Evolutionary conservation across 768 basidiomycete genomes (phyloP), one percentile per base, ranked within the genome.

Genomic region (Sarcodon aspratus): DNA sequence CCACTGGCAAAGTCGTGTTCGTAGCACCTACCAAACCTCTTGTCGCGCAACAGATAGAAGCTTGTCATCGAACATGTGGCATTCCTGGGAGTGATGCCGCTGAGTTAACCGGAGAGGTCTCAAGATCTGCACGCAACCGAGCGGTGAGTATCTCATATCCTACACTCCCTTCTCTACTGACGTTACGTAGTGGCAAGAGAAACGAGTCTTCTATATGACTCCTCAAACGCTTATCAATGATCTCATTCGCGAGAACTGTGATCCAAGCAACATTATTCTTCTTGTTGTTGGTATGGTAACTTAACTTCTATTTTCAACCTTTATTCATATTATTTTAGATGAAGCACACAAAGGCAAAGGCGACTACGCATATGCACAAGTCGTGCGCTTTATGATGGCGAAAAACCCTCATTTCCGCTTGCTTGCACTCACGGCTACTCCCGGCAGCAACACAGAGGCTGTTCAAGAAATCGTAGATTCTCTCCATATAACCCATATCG

Each of bases 11-110:
- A 57, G 83, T 98, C 12, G 74, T 98, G 33, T 99, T 99, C 59
- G 80, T 97, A 43, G 95, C 95, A 0, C 95, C 95, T 1, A 93
- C 96, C 2, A 95, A 94, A 59, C 96, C 96, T 5, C 75, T 99
- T 6, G 96, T 99, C 21, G 80, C 89, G 4, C 96, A 99, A 60
- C 96, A 99, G 59, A 79, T 97, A 36, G 79, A 85, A 46, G 94
- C 96, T 1, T 97, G 90, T 60, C 96, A 96, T 57, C 74, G 82
- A 60, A 82, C 82, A 5, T 97, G 94, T 56, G 96, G 96, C 6
- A 97, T 98, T 46, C 89, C 93, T 13, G 86, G 87, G 6, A 71
- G 68, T 46, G 87, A 94, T 59, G 87, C 91, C 0, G 72, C 80
- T 8, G 93, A 96, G 58, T 66, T 99, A 55, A 97, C 92, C 0